Evolutionary conservation across 768 basidiomycete species (phyloP).

Genomic region (Auricularia sp.): DNA sequence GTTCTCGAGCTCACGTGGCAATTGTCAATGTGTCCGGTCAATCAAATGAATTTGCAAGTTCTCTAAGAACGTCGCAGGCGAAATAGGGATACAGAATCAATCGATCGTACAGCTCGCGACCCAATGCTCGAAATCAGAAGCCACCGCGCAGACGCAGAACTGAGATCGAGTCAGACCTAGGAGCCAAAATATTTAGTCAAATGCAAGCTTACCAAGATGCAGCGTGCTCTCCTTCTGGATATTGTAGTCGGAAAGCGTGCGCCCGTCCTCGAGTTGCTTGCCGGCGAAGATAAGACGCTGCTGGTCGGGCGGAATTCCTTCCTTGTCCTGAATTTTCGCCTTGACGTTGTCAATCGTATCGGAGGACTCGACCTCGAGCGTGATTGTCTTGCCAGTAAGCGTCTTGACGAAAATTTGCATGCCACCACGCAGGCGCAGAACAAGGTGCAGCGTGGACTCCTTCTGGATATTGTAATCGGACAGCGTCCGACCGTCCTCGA

Average conservation of each 20-base stretch:
- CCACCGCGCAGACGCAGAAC: conserved; percentile 81
- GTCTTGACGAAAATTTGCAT: conserved; percentile 71
- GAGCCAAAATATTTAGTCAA: conserved; percentile 6
- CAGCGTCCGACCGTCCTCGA: conserved; percentile 41
- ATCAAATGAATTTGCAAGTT: neutral
- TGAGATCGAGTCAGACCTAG: neutral
- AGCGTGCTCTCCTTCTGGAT: conserved; percentile 70
- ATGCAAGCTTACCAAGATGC: conserved; percentile 29
- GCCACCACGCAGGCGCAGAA: conserved; percentile 58
- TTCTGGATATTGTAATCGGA: conserved; percentile 37
- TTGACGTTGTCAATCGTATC: conserved; percentile 74
- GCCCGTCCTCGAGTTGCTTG: conserved; percentile 70
- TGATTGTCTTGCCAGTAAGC: conserved; percentile 69
- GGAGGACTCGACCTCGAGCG: conserved; percentile 63
- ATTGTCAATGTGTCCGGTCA: neutral
- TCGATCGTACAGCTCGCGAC: neutral
- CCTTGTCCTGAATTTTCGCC: conserved; percentile 72
- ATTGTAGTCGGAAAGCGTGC: conserved; percentile 69
- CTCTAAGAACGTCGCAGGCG: neutral
- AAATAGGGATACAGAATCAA: neutral
- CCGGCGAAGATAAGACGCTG: conserved; percentile 75
- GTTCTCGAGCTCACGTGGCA: neutral
- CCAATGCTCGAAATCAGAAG: neutral
- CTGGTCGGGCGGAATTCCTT: conserved; percentile 70
- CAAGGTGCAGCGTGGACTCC: conserved; percentile 28